Evolutionary conservation across 345 rosid species (phyloP), one percentile per base, ranked within the genome.

Genomic region (Cochlearia excelsa): DNA sequence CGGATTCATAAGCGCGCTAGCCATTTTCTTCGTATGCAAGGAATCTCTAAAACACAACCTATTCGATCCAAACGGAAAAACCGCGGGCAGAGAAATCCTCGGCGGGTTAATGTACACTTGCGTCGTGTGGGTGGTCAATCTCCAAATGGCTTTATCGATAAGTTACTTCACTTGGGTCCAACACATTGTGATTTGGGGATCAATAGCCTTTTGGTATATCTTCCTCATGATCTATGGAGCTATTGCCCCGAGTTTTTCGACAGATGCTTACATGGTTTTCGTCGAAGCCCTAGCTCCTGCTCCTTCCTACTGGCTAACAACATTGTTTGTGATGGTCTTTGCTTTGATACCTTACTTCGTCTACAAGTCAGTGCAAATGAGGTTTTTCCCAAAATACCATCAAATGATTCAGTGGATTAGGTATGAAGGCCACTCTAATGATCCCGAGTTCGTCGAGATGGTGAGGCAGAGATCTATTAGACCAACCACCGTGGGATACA

Each of bases 91-190:
- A 52, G 92, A 87, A 58, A 74, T 85, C 71, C 85, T 93, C 0
- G 97, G 95, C 0, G 82, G 90, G 16, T 85, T 88, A 58, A 79
- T 93, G 90, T 93, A 93, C 79, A 89, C 99, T 0, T 87, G 99
- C 9, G 69, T 84, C 0, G 94, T 89, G 7, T 93, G 95, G 89
- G 86, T 84, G 1, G 99, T 89, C 44, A 93, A 93, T 75, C 85
- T 90, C 66, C 97, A 87, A 47, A 93, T 93, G 91, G 96, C 85
- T 26, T 65, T 93, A 23, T 84, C 99, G 5, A 63, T 93, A 70
- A 82, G 60, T 54, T 93, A 87, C 63, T 93, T 93, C 87, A 89
- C 99, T 35, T 85, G 81, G 57, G 66, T 89, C 43, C 97, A 93
- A 51, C 97, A 87, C 74, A 78, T 93, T 69, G 82, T 89, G 60